Conservation (phyloP, 2,329 filamentous ascomycete genomes). For the Sclerotinia glacialis region DNA sequence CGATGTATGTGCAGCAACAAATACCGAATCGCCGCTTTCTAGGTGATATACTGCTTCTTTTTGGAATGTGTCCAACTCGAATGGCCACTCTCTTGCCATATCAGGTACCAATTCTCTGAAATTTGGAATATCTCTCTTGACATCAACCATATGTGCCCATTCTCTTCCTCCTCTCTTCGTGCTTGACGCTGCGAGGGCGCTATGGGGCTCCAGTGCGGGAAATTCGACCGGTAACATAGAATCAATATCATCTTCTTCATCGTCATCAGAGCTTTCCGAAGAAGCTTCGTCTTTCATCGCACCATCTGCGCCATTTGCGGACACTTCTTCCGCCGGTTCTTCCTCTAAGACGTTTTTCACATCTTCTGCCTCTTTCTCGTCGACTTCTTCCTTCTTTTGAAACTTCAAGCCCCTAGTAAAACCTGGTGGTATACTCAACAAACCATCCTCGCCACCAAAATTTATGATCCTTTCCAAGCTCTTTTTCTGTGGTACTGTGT, state of each 20-base stretch:
- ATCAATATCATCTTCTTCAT: slow-evolving; percentile 69
- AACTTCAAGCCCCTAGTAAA: slow-evolving; percentile 76
- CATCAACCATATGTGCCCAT: slow-evolving; percentile 98
- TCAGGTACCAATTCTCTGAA: slow-evolving; percentile 91
- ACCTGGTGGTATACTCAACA: slow-evolving; percentile 80
- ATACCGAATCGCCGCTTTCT: slow-evolving; percentile 94
- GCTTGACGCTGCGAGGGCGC: slow-evolving; percentile 68
- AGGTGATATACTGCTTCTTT: slow-evolving; percentile 98
- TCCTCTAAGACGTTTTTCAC: slow-evolving; percentile 20
- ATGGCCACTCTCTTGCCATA: slow-evolving; percentile 95
- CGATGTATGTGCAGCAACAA: slow-evolving; percentile 95
- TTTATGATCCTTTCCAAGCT: slow-evolving; percentile 84
- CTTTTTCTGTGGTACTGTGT: slow-evolving; percentile 45
- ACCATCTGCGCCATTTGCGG: slow-evolving; percentile 37
- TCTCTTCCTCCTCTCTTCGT: slow-evolving; percentile 75
- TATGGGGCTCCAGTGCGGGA: slow-evolving; percentile 81
- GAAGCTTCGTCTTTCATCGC: slow-evolving; percentile 38
- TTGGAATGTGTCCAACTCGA: slow-evolving; percentile 96
- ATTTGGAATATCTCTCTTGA: slow-evolving; percentile 89
- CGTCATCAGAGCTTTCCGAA: slow-evolving; percentile 40
- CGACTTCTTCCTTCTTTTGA: slow-evolving; percentile 53
- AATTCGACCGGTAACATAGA: slow-evolving; percentile 88
- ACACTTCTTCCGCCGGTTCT: slow-evolving; percentile 21
- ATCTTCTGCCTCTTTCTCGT: slow-evolving; percentile 48
- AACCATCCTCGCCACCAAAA: slow-evolving; percentile 70